Base-by-base conservation (phyloP, 768 basidiomycete species). In the Rhodotorula graminis region DNA sequence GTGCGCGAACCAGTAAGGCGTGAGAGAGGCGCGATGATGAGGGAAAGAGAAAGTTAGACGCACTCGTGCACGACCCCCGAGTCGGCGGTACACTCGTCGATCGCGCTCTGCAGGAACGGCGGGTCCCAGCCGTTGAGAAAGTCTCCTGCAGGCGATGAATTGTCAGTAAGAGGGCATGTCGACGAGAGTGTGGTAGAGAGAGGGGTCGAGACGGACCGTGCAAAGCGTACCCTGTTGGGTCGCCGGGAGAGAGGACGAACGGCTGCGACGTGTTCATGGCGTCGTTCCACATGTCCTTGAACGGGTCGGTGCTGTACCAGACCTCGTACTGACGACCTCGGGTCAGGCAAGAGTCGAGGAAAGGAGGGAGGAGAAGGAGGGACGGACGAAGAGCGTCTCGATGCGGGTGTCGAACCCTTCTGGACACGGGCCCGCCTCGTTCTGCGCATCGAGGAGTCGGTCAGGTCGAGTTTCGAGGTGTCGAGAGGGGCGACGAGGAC, bases 121-220 rank as follows among this genome's bases (percentile, higher is more conserved):
- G n/a, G 29, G 33, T 77, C 72, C 77, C 76, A 78, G 33, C 76
- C 77, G 64, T 72, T 76, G 16, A 61, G 31, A 59, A 76, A 76
- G 46, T 78, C 77, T 0, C 47, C 57, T 33, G 27, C 2, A 10
- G 25, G 49, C 19, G 18, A n/a, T 14, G 10, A 57, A 6, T 11
- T 6, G 56, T 59, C 11, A 27, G 18, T 21, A 16, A 8, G 50
- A 21, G 11, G 50, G 8, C 11, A 12, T 27, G 23, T 5, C 3
- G 7, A 6, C 25, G 47, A 49, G 47, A 19, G 47, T 1, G n/a
- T 7, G 19, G n/a, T 2, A 1, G 40, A 40, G 37, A 29, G 44
- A 16, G 12, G 21, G 19, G 55, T 27, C 23, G 2, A 31, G 18
- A 49, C 69, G 29, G 27, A 70, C 72, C 65, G 42, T 76, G 77